These are phyloP conservation scores for Trichophyton mentagrophytes DNA, from an alignment of 2,329 filamentous ascomycete species.

Conservation along the genomic window DNA sequence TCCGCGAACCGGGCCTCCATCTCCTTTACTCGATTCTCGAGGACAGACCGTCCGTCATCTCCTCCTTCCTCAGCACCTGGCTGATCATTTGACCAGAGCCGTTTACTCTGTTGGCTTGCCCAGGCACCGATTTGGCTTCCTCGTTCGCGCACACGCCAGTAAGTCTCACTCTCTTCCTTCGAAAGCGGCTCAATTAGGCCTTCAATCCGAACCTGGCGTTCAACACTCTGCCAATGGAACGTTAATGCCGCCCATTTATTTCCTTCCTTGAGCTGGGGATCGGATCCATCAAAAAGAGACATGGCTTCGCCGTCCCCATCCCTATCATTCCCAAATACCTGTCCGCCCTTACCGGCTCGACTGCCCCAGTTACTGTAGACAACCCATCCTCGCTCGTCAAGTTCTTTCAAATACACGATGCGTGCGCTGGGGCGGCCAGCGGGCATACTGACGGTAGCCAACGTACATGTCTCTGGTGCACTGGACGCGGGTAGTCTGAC, in stretches of 20 bases:
- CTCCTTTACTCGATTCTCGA: conserved; percentile 68
- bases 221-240: conserved; percentile 79
- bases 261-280: conserved; percentile 13
- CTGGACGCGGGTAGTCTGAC: conserved; percentile 50
- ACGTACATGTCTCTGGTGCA: conserved; percentile 77
- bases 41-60: conserved; percentile 57
- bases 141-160: conserved; percentile 55
- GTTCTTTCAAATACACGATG: conserved; percentile 89
- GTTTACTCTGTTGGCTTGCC: conserved; percentile 79
- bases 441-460: conserved; percentile 74
- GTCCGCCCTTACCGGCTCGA: conserved; percentile 38
- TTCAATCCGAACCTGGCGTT: conserved; percentile 85
- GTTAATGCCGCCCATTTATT: conserved; percentile 74
- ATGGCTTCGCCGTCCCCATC: background rate
- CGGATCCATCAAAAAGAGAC: background rate
- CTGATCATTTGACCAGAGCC: conserved; percentile 41
- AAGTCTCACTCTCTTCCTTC: conserved; percentile 56
- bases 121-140: conserved; percentile 81
- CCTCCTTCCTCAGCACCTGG: conserved; percentile 24
- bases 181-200: conserved; percentile 56
- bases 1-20: conserved; percentile 63
- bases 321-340: conserved; percentile 24
- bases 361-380: conserved; percentile 87
- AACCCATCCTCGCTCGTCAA: conserved; percentile 71
- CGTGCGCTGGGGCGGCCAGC: conserved; percentile 73